Base-by-base conservation (phyloP, 2,329 filamentous ascomycete genomes). In the Calycina marina region DNA sequence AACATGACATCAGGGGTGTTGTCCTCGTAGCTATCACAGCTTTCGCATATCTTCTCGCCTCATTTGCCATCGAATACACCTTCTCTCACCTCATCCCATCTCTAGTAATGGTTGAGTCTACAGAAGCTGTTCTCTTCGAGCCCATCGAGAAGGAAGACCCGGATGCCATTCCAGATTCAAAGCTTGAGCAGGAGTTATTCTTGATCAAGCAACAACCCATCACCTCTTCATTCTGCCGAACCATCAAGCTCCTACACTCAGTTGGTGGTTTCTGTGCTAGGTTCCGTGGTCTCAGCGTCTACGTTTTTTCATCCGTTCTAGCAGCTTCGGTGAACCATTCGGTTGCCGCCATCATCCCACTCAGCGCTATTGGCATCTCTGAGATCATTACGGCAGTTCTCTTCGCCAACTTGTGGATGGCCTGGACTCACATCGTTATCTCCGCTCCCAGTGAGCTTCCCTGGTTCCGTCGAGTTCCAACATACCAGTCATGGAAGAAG, bases 351-450 rank as follows among this genome's bases (percentile, higher is more conserved):
- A 18, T 36, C 11, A 48, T 78, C 45, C 44, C 62, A 18, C 44
- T 57, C 35, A 48, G 57, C 31, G 50, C 30, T 49, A 58, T 41
- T 41, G 57, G 52, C 15, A 24, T 80, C 34, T 60, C 62, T 33
- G 63, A 63, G 32, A 63, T 77, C 30, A 36, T 78, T 25, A 62
- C 71, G 15, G 63, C 69, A 31, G 54, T 88, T 14, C 54, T 68
- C 13, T 61, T 81, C 18, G 69, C 77, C 22, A 78, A 78, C 48
- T 55, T 88, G 37, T 69, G 72, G 52, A 69, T 86, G 44, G 68
- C 72, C 32, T 93, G 85, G 84, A 81, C 85, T 3, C 84, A 93
- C 55, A 76, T 81, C 47, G 72, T 93, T 52, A 85, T 94, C 50
- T 76, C 82, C 2, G 63, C 72, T 32, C 72, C 74, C 4, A 76